Evolutionary conservation across 805 yeast genomes (phyloP), one percentile per base, ranked within the genome.

Genomic region (Nakazawaea ambrosiae): DNA sequence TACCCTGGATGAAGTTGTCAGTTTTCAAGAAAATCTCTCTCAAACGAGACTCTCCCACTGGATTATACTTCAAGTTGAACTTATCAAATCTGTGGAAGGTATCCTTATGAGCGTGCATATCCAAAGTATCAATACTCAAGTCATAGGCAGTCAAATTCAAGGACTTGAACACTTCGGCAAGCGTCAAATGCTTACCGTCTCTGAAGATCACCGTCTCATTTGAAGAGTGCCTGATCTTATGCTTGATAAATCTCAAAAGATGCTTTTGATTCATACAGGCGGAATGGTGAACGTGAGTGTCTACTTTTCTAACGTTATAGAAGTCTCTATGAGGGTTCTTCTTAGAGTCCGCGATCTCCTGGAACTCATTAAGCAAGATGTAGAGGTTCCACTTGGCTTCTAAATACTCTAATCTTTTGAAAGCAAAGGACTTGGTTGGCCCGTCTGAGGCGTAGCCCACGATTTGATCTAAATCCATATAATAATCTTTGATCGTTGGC

Each of bases 211-310:
- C 99, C 44, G 83, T 81, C 56, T 94, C 96, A 47, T 86, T 73
- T 2, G 95, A 89, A 33, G 67, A 65, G 42, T 86, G 84, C 63
- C 90, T 87, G 61, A 92, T 78, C 63, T 92, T 92, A 57, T 88
- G 86, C 61, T 92, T 92, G 59, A 92, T 92, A 58, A 86, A 92
- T 51, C 99, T 80, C 47, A 92, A 67, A 50, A 92, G 65, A 63
- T 92, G 99, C 61, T 92, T 92, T 63, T 92, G 98, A 54, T 94
- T 94, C 97, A 94, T 94, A 60, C 97, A 89, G 9, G 99, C 99
- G 8, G 96, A 85, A 58, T 94, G 98, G 58, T 92, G 99, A 50
- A 92, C 96, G 68, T 92, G 99, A 15, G 97, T 92, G 55, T 90
- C 98, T 27, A 92, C 97, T 57, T 90, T 90, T 63, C 97, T 77